Evolutionary conservation across 495 filamentous ascomycete species (phyloP).

Genomic region (Penicillium steckii): DNA sequence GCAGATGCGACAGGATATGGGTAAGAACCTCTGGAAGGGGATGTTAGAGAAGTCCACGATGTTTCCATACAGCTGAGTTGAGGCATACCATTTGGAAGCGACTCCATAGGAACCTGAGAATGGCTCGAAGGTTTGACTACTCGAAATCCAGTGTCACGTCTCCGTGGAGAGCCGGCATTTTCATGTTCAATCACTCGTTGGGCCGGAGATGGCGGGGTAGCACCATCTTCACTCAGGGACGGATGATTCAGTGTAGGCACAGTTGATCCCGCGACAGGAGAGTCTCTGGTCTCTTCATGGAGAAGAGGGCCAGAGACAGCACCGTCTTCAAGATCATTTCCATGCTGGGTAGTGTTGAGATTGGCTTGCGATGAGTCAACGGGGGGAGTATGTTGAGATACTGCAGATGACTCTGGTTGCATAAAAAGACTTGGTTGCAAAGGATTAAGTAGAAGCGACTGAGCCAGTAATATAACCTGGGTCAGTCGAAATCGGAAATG

Average conservation of each 20-base stretch:
- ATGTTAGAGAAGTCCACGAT: constrained; percentile 17
- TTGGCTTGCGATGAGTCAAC: constrained; percentile 41
- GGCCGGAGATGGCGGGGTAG: constrained; percentile 40
- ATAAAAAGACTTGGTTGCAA: constrained; percentile 68
- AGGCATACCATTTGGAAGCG: constrained; percentile 80
- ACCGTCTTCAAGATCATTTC: constrained; percentile 55
- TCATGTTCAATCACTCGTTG: constrained; percentile 75
- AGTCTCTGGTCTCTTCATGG: constrained; percentile 30
- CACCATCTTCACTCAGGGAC: constrained; percentile 30
- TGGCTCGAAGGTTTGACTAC: constrained; percentile 54
- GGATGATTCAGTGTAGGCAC: constrained; percentile 27
- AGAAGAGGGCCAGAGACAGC: constrained; percentile 36
- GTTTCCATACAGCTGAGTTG: constrained; percentile 24
- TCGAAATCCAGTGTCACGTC: constrained; percentile 55
- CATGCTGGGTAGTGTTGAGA: constrained; percentile 67
- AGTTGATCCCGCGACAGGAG: constrained; percentile 22
- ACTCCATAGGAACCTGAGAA: constrained; percentile 53
- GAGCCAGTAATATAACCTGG: constrained; percentile 56
- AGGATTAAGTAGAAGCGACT: constrained; percentile 53
- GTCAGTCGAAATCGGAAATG: constrained; percentile 35
- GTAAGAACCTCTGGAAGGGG: constrained; percentile 73
- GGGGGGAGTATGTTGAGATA: constrained; percentile 53
- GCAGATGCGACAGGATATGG: constrained; percentile 86
- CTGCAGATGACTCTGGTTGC: constrained; percentile 75
- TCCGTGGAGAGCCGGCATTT: constrained; percentile 48